Base-by-base conservation (phyloP, 2,329 filamentous ascomycete species). In the Neofusicoccum sp. region DNA sequence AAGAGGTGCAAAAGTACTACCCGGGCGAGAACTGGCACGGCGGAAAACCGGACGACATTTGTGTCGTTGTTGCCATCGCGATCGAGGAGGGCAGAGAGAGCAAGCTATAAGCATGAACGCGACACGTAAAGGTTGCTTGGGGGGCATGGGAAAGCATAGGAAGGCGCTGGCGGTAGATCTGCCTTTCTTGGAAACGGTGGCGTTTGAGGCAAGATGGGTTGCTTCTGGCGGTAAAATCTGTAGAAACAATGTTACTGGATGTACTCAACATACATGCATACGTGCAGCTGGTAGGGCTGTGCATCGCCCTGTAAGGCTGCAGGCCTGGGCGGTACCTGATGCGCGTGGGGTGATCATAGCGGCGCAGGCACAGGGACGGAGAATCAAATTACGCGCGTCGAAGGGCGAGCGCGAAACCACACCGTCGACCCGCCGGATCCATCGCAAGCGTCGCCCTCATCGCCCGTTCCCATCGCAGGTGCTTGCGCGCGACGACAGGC, bases 11-110 rank as follows among this genome's bases (percentile, higher is more conserved):
- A 74, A 91, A 89, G 72, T 88, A 91, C 72, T 96, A 91, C 69
- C 94, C 95, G 0, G 83, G 89, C 41, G 94, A 98, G 76, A 86
- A 88, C 64, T 99, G 92, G 87, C 87, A 87, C 64, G 95, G 95
- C 64, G 95, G 95, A 59, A 99, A 99, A 77, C 86, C 96, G 22
- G 95, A 99, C 74, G 95, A 99, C 76, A 97, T 99, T 64, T 94
- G 92, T 71, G 85, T 92, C 4, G 82, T 99, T 56, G 88, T 93
- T 12, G 87, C 89, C 36, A 67, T 77, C 14, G 75, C 75, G 37
- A 68, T 63, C n/a, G 61, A 63, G 29, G 59, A 61, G 7, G 59
- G 59, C 28, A 49, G 56, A 45, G 54, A 58, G 12, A 36, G 41
- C 41, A 58, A 58, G 41, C 54, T 58, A 14, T 58, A 49, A 29